Conservation (phyloP, 495 filamentous ascomycete genomes). For the Aspergillus affinis region DNA sequence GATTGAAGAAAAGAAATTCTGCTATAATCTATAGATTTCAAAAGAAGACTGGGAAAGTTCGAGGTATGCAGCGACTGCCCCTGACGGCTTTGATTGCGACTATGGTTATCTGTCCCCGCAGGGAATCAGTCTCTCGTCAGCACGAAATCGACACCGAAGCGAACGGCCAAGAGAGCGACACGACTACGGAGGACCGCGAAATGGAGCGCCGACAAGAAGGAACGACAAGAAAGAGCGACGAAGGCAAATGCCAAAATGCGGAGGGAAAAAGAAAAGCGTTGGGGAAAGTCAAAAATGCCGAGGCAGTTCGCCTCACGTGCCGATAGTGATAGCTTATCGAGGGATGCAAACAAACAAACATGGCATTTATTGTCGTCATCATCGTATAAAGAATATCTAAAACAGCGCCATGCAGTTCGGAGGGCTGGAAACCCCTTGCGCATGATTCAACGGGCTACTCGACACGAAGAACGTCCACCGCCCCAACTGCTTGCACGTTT, state of each 20-base stretch:
- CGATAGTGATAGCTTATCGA: constrained; percentile 6
- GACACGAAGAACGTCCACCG: constrained; percentile 74
- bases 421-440: constrained; percentile 43
- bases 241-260: not conserved
- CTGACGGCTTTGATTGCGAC: not conserved
- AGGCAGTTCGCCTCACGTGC: constrained; percentile 14
- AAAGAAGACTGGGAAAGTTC: not conserved
- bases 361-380: not conserved
- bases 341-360: not conserved
- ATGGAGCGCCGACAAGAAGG: too few relatives aligned
- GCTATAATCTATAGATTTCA: not conserved
- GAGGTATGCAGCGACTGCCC: not conserved
- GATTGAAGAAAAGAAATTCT: too few relatives aligned
- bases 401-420: constrained; percentile 52
- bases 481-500: constrained; percentile 50
- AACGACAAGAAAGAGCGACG: not conserved
- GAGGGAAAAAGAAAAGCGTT: constrained; percentile 1
- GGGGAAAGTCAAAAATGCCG: constrained; percentile 8
- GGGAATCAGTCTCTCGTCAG: not conserved
- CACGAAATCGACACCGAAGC: not conserved
- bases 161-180: not conserved
- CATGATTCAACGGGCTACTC: constrained; percentile 60
- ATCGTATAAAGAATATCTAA: constrained; percentile 14
- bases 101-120: not conserved
- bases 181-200: not conserved